Evolutionary conservation across 2,329 filamentous ascomycete genomes (phyloP), one percentile per base, ranked within the genome.

Genomic region (Calonectria hongkongensis): DNA sequence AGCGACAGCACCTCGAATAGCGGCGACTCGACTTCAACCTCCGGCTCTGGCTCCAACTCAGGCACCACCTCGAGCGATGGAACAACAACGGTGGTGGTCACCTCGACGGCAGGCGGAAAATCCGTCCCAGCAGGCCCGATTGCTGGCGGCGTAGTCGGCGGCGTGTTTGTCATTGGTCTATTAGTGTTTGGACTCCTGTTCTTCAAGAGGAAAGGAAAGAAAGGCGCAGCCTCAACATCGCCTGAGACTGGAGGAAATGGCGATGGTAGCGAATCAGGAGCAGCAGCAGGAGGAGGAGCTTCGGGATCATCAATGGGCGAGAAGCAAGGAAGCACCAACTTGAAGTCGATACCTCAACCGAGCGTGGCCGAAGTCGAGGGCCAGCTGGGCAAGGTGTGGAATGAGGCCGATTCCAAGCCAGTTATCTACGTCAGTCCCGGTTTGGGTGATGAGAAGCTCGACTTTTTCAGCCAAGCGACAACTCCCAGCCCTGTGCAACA

Each of bases 91-190:
- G 33, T 15, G 39, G 28, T 30, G 9, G 33, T 30, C 10, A 21
- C 12, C 33, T 65, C 0, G 27, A 45, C 43, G 18, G 41, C 39
- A 30, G 45, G 18, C 15, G 54, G n/a, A 45, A 25, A 13, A 13
- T 25, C 41, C 36, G 30, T 21, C 73, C 76, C 41, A 47, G 58
- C 58, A 33, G 74, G 71, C 0, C 70, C 73, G 9, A 76, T 78
- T 8, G 76, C 72, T 0, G 76, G 76, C 7, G 76, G 76, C 4
- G 73, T 75, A 2, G 76, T 75, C 0, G 76, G 76, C 0, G 76
- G 76, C 4, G 16, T 77, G 33, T 70, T 73, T 0, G 66, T 78
- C 25, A 67, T 78, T 4, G 76, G 64, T 0, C 45, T 78, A 12
- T n/a, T 78, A 13, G 68, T 70, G 0, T 58, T 77, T 3, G 76